These are phyloP conservation scores for Jamesozyma lodderae DNA, from an alignment of 805 yeast genomes.

Conservation along the genomic window DNA sequence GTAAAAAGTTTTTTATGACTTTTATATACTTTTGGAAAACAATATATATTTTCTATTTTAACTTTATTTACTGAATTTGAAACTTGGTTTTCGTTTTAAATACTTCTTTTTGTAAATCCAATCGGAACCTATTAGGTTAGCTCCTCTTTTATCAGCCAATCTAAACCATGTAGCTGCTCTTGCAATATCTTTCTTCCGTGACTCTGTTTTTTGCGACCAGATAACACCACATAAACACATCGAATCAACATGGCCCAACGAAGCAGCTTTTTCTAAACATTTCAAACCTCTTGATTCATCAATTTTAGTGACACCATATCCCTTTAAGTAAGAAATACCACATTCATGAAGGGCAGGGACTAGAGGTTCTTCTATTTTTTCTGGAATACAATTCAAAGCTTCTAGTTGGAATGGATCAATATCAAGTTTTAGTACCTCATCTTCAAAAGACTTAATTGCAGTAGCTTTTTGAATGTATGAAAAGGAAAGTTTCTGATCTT, in stretches of 20 bases:
- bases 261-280: slow-evolving; percentile 54
- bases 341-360: slow-evolving; percentile 51
- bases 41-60: no score
- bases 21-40: no score
- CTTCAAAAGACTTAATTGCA: slow-evolving; percentile 25
- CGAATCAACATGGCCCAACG: slow-evolving; percentile 59
- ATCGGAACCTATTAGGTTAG: slow-evolving; percentile 52
- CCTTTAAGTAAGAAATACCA: slow-evolving; percentile 48
- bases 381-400: slow-evolving; percentile 26
- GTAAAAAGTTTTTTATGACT: no score
- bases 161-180: slow-evolving; percentile 67
- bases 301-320: slow-evolving; percentile 39
- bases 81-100: slow-evolving; percentile 18
- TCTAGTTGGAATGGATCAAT: slow-evolving; percentile 32
- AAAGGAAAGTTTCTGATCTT: slow-evolving; percentile 45
- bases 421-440: slow-evolving; percentile 15
- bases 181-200: slow-evolving; percentile 46
- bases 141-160: slow-evolving; percentile 53
- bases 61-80: no score
- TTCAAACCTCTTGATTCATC: slow-evolving; percentile 51
- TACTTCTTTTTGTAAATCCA: slow-evolving; percentile 74
- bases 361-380: slow-evolving; percentile 34
- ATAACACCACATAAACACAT: slow-evolving; percentile 59
- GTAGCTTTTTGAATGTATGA: slow-evolving; percentile 53
- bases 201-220: slow-evolving; percentile 49